A percentile compares a stretch with the other conserved stretches of the same genome.
Evolutionary conservation across 805 yeast species (phyloP).

Genomic region (Ogataea ramenticola): DNA sequence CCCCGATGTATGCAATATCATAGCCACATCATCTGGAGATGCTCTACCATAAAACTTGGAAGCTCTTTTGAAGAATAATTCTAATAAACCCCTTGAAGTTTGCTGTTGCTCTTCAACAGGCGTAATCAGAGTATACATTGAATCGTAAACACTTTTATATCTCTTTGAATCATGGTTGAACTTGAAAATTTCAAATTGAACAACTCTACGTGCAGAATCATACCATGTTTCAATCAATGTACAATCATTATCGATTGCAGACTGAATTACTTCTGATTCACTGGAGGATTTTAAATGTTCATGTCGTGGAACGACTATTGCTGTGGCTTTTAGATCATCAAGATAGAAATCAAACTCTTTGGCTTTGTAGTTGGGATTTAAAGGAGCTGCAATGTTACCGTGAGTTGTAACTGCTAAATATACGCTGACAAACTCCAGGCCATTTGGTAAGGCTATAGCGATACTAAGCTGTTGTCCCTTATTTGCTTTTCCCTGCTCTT

Average conservation of each 20-base stretch:
- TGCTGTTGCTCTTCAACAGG: background rate
- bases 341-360: constrained; percentile 59
- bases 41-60: constrained; percentile 18
- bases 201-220: constrained; percentile 29
- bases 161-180: constrained; percentile 4
- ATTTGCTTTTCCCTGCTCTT: too few species aligned
- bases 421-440: constrained; percentile 48
- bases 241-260: constrained; percentile 42
- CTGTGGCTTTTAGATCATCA: constrained; percentile 49
- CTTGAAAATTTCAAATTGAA: constrained; percentile 30
- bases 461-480: constrained; percentile 37
- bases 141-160: background rate
- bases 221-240: constrained; percentile 47
- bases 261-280: constrained; percentile 31
- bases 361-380: constrained; percentile 56
- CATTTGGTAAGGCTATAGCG: constrained; percentile 56
- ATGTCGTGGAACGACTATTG: constrained; percentile 52
- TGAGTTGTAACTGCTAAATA: constrained; percentile 53
- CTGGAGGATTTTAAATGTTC: constrained; percentile 21
- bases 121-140: background rate
- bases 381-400: constrained; percentile 58
- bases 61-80: background rate
- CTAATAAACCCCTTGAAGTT: background rate
- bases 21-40: constrained; percentile 46
- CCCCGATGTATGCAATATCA: constrained; percentile 67